phyloP scores from a whole-genome alignment of 192 early-diverging fungal species.

The Cetraspora pellucida region DNA sequence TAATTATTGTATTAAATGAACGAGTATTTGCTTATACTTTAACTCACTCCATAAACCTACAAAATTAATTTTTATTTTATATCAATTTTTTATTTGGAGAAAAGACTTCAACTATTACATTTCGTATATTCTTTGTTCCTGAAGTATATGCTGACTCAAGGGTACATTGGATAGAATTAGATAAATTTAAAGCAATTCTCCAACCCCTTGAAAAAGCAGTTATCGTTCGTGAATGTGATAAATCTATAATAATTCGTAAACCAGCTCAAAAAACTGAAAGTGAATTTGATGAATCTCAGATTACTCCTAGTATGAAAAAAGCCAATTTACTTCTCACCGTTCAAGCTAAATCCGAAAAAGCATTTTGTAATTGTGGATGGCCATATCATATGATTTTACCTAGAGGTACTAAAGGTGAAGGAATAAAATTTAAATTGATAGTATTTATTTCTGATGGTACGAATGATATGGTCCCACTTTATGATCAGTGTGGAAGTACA shows the following conservation, averaged over 20 bases:
- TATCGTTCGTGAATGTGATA: not conserved
- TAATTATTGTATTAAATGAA: not conserved
- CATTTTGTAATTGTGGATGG: conserved; percentile 16
- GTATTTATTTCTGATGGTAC: conserved; percentile 8
- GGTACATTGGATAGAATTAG: conserved; percentile 6
- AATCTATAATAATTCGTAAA: not conserved
- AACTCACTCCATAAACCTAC: too few relatives aligned
- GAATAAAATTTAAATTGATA: conserved; percentile 7
- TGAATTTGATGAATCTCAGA: not conserved
- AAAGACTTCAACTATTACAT: not conserved
- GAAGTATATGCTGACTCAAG: not conserved
- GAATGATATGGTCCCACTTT: conserved; percentile 1
- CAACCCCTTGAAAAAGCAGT: conserved; percentile 12
- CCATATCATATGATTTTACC: conserved; percentile 17
- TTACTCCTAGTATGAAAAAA: not conserved
- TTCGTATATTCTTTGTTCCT: conserved; percentile 6
- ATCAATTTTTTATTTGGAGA: not conserved
- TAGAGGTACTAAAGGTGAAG: not conserved
- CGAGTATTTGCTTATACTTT: not conserved
- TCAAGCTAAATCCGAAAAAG: not conserved
- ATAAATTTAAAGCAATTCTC: conserved; percentile 2
- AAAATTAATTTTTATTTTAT: not conserved
- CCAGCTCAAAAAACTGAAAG: not conserved
- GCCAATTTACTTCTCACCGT: not conserved
- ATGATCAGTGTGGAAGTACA: not conserved